Evolutionary conservation across 257 asterid species (phyloP), one percentile per base, ranked within the genome.

Genomic region (Haberlea rhodopensis): DNA sequence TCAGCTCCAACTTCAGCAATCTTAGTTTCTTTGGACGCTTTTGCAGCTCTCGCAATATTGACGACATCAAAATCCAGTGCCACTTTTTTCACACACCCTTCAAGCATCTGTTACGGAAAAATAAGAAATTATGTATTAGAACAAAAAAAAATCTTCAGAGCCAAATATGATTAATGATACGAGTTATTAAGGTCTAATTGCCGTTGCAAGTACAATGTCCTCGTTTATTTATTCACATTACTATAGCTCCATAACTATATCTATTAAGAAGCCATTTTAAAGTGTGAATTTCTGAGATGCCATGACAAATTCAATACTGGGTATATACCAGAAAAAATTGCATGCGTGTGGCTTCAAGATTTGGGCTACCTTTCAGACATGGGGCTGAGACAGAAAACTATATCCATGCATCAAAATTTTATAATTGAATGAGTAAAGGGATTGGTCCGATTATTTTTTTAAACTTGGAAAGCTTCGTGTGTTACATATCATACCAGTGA

Each of bases 1-100:
- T 94, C 99, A 4, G 92, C 87, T 76, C 90, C 99, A 62, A 94
- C 84, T 86, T 94, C 95, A 19, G 95, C 89, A 61, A 86, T 82
- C 78, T 94, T 94, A 53, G 84, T 27, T 64, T 84, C 96, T 45
- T 69, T 84, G 45, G 96, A 87, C 60, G 89, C 79, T 73, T 84
- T 94, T 16, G 99, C 94, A 24, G 87, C 78, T 72, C 73, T 84
- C 19, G 95, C 96, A 24, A 94, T 82, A 68, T 43, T 87, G 51
- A 71, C 75, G 63, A 90, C 96, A 28, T 87, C 99, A 21, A 94
- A 94, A 75, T 94, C 97, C 82, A 94, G 58, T 21, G 99, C 99
- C 34, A 85, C 76, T 62, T 68, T 74, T 79, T 73, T 84, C 65
- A 94, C 92, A 16, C 78, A 81, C 54, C 99, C 99, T 78, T 83